These are phyloP conservation scores for Kazachstania sp. DNA, from an alignment of 1,139 yeast species.

Conservation along the genomic window DNA sequence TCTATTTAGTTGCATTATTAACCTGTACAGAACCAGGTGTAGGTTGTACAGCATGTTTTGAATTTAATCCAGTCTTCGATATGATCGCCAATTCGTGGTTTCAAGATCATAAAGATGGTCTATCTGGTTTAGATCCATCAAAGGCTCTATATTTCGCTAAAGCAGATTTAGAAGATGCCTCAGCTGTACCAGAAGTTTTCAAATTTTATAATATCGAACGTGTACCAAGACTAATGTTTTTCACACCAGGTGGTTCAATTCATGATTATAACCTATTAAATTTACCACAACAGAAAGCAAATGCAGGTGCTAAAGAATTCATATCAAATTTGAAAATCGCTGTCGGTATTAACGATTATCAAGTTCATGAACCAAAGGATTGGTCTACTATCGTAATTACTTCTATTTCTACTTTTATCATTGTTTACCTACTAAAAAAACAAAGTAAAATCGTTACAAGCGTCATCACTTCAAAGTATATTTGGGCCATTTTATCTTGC, in stretches of 20 bases:
- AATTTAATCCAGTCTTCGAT: constrained; percentile 59
- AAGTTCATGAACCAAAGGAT: constrained; percentile 49
- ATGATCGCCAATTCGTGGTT: constrained; percentile 56
- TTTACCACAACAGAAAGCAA: constrained; percentile 9
- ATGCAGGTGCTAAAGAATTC: constrained; percentile 18
- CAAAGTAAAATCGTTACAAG: constrained; percentile 28
- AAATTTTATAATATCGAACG: constrained; percentile 49
- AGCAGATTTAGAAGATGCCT: constrained; percentile 55
- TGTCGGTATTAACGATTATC: constrained; percentile 39
- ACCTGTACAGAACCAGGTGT: constrained; percentile 68
- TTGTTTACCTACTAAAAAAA: constrained; percentile 28
- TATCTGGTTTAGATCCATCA: constrained; percentile 29
- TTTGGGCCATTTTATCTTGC: constrained; percentile 58
- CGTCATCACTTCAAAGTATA: constrained; percentile 36
- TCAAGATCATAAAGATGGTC: constrained; percentile 39
- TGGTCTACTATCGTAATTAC: constrained; percentile 45
- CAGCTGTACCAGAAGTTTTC: constrained; percentile 45
- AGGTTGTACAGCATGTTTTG: constrained; percentile 69
- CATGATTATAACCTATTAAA: constrained; percentile 17
- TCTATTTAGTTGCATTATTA: constrained; percentile 57
- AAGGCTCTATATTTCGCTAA: constrained; percentile 56
- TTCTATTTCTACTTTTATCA: constrained; percentile 28
- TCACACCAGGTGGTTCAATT: constrained; percentile 45
- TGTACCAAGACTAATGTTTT: constrained; percentile 71
- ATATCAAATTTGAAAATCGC: constrained; percentile 26